Evolutionary conservation across 768 basidiomycete genomes (phyloP).

Genomic region (Leucosporidium yakuticum): DNA sequence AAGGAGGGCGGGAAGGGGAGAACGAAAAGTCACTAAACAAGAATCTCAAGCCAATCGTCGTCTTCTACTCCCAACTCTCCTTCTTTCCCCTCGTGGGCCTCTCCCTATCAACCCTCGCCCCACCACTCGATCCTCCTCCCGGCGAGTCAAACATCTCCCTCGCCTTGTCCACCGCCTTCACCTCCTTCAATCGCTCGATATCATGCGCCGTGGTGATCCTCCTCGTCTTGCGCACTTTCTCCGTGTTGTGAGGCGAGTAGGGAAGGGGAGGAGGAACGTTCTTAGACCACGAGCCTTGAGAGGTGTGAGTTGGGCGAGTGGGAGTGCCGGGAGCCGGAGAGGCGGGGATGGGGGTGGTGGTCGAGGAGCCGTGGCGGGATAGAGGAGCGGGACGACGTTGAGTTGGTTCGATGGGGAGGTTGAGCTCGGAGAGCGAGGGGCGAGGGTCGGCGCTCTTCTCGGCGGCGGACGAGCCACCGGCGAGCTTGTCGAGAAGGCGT

Average conservation of each 20-base stretch:
- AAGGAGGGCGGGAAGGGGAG: too few relatives aligned
- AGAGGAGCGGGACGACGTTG: background rate
- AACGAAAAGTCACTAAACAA: too few relatives aligned
- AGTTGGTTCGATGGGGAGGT: slow-evolving; percentile 5
- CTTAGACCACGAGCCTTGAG: background rate
- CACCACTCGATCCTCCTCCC: too few relatives aligned
- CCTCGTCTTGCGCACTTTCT: slow-evolving; percentile 20
- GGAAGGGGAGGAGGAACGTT: slow-evolving; percentile 23
- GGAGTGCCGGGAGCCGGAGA: background rate
- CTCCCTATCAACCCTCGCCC: too few relatives aligned
- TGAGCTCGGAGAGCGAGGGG: background rate
- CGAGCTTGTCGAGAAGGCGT: slow-evolving; percentile 7
- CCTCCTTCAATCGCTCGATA: slow-evolving; percentile 20
- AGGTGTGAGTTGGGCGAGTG: background rate
- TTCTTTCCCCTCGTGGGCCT: too few relatives aligned
- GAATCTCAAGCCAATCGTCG: too few relatives aligned
- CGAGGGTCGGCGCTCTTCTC: background rate
- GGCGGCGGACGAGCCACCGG: background rate
- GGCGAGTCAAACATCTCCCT: too few relatives aligned
- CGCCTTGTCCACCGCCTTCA: slow-evolving; percentile 15
- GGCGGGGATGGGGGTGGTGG: background rate
- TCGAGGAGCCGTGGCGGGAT: background rate
- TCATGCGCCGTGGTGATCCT: slow-evolving; percentile 35
- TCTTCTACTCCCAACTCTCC: too few relatives aligned
- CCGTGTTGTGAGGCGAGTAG: slow-evolving; percentile 15